Conservation (phyloP, 108 stramenopile genomes). For the Skeletonema menzelii region DNA sequence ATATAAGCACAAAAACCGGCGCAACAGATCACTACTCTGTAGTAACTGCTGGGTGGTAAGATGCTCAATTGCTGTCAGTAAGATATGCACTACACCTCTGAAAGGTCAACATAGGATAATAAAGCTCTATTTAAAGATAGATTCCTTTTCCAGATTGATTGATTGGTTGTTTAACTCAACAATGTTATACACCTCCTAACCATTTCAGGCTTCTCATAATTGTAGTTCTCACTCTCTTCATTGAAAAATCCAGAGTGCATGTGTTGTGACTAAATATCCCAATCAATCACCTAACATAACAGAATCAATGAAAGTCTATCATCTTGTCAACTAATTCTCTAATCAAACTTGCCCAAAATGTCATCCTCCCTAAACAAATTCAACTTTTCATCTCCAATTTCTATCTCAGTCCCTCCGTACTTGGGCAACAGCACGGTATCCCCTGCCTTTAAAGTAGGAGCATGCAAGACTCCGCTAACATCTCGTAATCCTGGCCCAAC, state of each 20-base stretch:
- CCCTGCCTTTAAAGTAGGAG: slow-evolving; percentile 68
- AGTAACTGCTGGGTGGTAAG: background rate
- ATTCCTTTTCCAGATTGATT: background rate
- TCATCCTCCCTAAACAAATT: slow-evolving; percentile 94
- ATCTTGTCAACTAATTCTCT: background rate
- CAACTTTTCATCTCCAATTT: slow-evolving; percentile 89
- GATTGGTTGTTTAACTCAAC: background rate
- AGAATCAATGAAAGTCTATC: background rate
- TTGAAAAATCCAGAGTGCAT: background rate
- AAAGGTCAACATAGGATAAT: background rate
- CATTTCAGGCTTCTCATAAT: background rate
- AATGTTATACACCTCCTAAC: background rate
- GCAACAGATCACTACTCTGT: background rate
- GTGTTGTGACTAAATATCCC: background rate
- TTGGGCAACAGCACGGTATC: slow-evolving; percentile 94
- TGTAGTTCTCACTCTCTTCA: background rate
- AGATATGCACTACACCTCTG: too few species aligned
- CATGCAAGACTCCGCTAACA: slow-evolving; percentile 74
- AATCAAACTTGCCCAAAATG: slow-evolving; percentile 97
- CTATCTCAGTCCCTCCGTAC: slow-evolving; percentile 94
- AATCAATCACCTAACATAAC: background rate
- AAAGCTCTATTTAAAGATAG: background rate
- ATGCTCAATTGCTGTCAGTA: background rate
- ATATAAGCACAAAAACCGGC: background rate
- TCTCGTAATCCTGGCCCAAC: slow-evolving; percentile 95